Evolutionary conservation across 2,329 filamentous ascomycete species (phyloP), one percentile per base, ranked within the genome.

Genomic region (Claviceps spartinae): DNA sequence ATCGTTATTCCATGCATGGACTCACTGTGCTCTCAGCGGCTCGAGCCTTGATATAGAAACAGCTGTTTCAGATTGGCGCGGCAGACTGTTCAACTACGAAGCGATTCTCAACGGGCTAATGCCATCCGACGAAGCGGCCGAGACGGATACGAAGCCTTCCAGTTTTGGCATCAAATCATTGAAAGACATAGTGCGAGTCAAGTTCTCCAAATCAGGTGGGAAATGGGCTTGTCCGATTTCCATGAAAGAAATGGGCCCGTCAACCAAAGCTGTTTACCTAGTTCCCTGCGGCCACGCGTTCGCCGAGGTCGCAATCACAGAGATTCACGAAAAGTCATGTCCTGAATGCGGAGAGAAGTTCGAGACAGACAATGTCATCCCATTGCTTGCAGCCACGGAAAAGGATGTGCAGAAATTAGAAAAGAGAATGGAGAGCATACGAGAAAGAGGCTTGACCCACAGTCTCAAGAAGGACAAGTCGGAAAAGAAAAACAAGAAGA

Each of bases 271-370:
- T 0, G 88, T 95, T 1, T 98, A 97, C 61, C 62, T 98, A 2
- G 87, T 97, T 4, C 93, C 93, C 0, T 98, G 93, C 62, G 94
- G 93, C 0, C 94, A 98, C 72, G 90, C 88, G 0, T 97, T 97
- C 68, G 84, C 88, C 0, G 89, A 94, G 55, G 81, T 82, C 50
- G 88, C 89, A 7, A 83, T 97, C 58, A 86, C 83, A 58, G 86
- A 93, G 67, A 81, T 94, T n/a, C 64, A 71, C 3, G 83, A 86
- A 57, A 72, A 74, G 30, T 62, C 65, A 0, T 85, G 81, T 53
- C 77, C 80, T 0, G 77, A 91, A 69, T 98, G 93, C 67, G 87
- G 85, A 58, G 81, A 83, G 52, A 61, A 75, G 0, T 96, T 93
- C 62, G 78, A 79, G 22, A 67, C 76, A 24, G 81, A 86, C 34